phyloP scores from a whole-genome alignment of 352 stramenopile genomes.

The Phytophthora vignae region DNA sequence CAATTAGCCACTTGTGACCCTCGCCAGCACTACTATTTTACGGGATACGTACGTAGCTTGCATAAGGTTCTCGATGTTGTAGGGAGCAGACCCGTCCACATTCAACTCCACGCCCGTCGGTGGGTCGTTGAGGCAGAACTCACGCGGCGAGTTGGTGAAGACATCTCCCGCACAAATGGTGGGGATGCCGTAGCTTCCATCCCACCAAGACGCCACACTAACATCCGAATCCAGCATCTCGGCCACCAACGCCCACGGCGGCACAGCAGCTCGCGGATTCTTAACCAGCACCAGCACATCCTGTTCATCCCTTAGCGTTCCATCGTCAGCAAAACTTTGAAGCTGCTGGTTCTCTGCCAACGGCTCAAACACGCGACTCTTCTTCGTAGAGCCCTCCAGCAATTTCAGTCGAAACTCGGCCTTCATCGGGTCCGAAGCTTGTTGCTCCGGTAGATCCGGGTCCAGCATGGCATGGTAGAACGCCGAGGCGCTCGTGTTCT shows the following conservation, averaged over 20 bases:
- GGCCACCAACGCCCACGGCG: slow-evolving; percentile 73
- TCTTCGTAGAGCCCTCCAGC: background rate
- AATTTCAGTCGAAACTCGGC: slow-evolving; percentile 37
- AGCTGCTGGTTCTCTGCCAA: slow-evolving; percentile 23
- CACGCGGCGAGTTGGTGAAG: slow-evolving; percentile 44
- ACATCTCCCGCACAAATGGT: slow-evolving; percentile 79
- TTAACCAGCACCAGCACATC: slow-evolving; percentile 65
- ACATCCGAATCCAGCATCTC: slow-evolving; percentile 64
- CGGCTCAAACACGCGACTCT: slow-evolving; percentile 34
- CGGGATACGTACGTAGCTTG: slow-evolving; percentile 53
- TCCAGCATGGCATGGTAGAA: slow-evolving; percentile 67
- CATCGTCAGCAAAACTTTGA: background rate
- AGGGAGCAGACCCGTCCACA: slow-evolving; percentile 58
- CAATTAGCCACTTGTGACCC: background rate
- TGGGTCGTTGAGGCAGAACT: slow-evolving; percentile 70
- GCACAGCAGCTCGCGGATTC: slow-evolving; percentile 57
- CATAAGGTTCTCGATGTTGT: slow-evolving; percentile 86
- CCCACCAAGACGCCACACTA: slow-evolving; percentile 85
- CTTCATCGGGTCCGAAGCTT: slow-evolving; percentile 44
- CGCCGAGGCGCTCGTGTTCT: slow-evolving; percentile 35
- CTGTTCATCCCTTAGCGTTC: slow-evolving; percentile 8
- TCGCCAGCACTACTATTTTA: background rate
- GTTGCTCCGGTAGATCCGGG: slow-evolving; percentile 34
- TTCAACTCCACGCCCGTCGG: slow-evolving; percentile 46
- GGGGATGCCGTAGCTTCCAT: slow-evolving; percentile 72